phyloP scores from a whole-genome alignment of 202 grass and related monocot species.

The Carex arenaria region DNA sequence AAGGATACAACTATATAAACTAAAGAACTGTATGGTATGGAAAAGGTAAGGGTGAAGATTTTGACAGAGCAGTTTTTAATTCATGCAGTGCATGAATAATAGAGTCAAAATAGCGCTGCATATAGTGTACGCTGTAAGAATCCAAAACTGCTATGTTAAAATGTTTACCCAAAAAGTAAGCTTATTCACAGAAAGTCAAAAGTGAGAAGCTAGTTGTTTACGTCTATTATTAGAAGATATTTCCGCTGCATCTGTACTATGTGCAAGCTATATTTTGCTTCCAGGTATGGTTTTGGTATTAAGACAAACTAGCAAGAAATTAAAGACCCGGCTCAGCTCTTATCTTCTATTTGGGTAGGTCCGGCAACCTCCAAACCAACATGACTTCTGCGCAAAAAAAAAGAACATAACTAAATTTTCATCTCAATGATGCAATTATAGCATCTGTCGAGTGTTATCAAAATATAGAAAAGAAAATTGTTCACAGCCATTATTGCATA shows the following conservation, averaged over 20 bases:
- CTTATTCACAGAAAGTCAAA: neutral
- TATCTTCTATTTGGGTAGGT: neutral
- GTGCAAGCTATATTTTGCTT: constrained; percentile 9
- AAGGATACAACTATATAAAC: neutral
- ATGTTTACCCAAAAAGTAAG: neutral
- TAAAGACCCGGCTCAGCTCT: neutral
- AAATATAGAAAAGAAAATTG: neutral
- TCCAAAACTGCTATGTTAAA: no score
- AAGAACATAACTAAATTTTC: neutral
- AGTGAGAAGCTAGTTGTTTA: neutral
- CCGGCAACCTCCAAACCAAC: constrained; percentile 34
- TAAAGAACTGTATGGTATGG: neutral
- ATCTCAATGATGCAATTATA: neutral
- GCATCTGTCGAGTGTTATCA: neutral
- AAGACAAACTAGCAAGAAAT: constrained; percentile 7
- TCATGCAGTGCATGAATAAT: no score
- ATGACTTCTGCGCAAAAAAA: constrained; percentile 28
- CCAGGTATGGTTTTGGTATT: neutral
- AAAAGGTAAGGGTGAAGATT: neutral
- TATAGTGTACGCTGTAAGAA: no score
- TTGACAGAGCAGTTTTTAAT: no score
- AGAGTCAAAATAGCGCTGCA: no score
- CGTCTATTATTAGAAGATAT: neutral
- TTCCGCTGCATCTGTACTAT: constrained; percentile 11
- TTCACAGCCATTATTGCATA: neutral